Base-by-base conservation (phyloP, 2,329 filamentous ascomycete species). In the Pseudogymnoascus sp. region DNA sequence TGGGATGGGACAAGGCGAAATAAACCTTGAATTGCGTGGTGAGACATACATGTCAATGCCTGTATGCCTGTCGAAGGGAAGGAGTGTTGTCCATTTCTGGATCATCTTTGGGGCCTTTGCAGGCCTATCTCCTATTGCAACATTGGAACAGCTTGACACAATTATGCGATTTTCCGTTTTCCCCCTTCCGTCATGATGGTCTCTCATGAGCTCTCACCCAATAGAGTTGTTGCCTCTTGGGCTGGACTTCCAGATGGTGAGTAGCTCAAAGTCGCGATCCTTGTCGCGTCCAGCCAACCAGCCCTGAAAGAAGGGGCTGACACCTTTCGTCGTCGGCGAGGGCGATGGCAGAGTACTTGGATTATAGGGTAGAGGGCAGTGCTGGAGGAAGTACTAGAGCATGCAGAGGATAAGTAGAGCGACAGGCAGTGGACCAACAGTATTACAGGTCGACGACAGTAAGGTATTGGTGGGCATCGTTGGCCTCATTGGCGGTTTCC, bases 11-110 rank as follows among this genome's bases (percentile, higher is more conserved):
- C 26, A 54, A 12, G n/a, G 29, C 47, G 3, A 57, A 18, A 57
- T 31, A 34, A 57, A 57, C 51, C 51, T 57, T 57, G 51, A 57
- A 57, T 57, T 57, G 51, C 51, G 51, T 34, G 51, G 51, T 57
- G 51, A 57, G 51, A 57, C 51, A 57, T 34, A 57, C 51, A 57
- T 57, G 51, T 57, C 51, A 57, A 57, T 54, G 47, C 47, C 47
- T 54, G 47, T 42, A 39, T 39, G 37, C 37, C 37, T 37, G 36
- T 37, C 14, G 23, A 31, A 54, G 23, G 45, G 23, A 31, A 54
- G 23, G 45, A 54, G 45, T 16, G 23, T 10, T 29, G 8, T 29
- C 45, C 23, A 54, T 54, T 40, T 37, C 14, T 16, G 21, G 21
- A 21, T 14, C 37, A 39, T 39, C 14, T 29, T 29, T 31, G 29